Evolutionary conservation across 176 grass and related monocot species (phyloP).

Genomic region (Oryza meridionalis): DNA sequence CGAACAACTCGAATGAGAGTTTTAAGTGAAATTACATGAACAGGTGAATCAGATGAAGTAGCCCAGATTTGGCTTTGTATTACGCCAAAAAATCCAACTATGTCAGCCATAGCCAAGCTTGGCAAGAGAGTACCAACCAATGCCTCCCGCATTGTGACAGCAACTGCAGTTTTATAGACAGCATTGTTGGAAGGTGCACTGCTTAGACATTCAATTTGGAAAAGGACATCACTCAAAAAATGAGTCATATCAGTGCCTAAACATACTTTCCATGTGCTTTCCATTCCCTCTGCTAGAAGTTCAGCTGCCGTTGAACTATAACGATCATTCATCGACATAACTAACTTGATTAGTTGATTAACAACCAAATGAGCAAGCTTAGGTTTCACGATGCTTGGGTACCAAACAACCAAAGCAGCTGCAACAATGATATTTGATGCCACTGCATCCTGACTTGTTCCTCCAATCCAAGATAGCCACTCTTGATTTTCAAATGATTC

Average conservation of each 20-base stretch:
- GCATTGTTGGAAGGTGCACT: slow-evolving; percentile 56
- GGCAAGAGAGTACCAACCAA: slow-evolving; percentile 83
- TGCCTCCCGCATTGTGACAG: slow-evolving; percentile 74
- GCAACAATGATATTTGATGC: slow-evolving; percentile 97
- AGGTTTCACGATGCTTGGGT: slow-evolving; percentile 88
- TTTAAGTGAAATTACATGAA: slow-evolving; percentile 83
- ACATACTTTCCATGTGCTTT: slow-evolving; percentile 83
- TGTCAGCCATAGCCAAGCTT: slow-evolving; percentile 86
- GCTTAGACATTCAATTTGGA: slow-evolving; percentile 93
- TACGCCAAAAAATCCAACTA: slow-evolving; percentile 79
- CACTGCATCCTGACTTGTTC: slow-evolving; percentile 80
- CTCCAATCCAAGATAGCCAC: slow-evolving; percentile 87
- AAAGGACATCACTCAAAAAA: slow-evolving; percentile 86
- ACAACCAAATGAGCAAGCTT: slow-evolving; percentile 75
- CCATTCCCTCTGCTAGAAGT: slow-evolving; percentile 94
- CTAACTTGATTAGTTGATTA: slow-evolving; percentile 86
- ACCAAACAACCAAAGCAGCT: slow-evolving; percentile 96
- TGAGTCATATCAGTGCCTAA: slow-evolving; percentile 73
- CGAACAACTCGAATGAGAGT: slow-evolving; percentile 82
- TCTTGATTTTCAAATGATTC: slow-evolving; percentile 94
- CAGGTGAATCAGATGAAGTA: slow-evolving; percentile 89
- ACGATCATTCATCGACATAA: slow-evolving; percentile 91
- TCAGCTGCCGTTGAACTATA: slow-evolving; percentile 95
- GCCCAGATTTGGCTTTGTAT: slow-evolving; percentile 97
- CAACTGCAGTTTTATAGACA: slow-evolving; percentile 57